Base-by-base conservation (phyloP, 768 basidiomycete genomes). In the Russula sp. region DNA sequence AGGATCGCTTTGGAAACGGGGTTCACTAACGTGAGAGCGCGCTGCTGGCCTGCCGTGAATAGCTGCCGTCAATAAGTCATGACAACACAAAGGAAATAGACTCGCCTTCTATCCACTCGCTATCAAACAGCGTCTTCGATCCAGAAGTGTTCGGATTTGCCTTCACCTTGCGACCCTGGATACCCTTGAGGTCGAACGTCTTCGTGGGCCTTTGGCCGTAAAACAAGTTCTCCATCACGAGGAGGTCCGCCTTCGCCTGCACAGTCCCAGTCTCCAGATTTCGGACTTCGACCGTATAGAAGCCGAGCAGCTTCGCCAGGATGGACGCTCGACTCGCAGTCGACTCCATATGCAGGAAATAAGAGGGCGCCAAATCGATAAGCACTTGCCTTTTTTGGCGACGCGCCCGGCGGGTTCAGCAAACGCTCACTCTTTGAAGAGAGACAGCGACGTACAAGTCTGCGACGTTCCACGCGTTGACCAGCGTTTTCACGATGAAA, bases 161-260 rank as follows among this genome's bases (percentile, higher is more conserved):
- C 71, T 88, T 89, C 53, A 88, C 85, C 70, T 85, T 88, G 16
- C 89, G 77, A 0, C 87, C 87, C 59, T 86, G 86, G 42, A 94
- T 92, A 3, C 91, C 91, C 72, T 94, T 94, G 57, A 94, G 75
- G 70, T 94, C 91, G 68, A 88, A 94, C 0, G 84, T 87, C 75
- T 84, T 85, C 56, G 75, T 73, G 56, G 90, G 79, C 54, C 83
- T 83, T 71, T 84, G 82, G 48, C 82, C 77, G 69, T 85, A 89
- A 70, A 94, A 92, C 18, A 92, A 72, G 68, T 92, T 92, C 73
- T 92, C 91, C 89, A 92, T 91, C 8, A 92, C 86, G 6, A 94
- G 76, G 13, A 94, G 76, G 70, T 94, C 89, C 1, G 84, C 81
- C 70, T 87, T 88, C 14, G 82, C 80, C 68, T 88, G 85, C 6